phyloP scores from a whole-genome alignment of 257 asterid species.

The Echium plantagineum region DNA sequence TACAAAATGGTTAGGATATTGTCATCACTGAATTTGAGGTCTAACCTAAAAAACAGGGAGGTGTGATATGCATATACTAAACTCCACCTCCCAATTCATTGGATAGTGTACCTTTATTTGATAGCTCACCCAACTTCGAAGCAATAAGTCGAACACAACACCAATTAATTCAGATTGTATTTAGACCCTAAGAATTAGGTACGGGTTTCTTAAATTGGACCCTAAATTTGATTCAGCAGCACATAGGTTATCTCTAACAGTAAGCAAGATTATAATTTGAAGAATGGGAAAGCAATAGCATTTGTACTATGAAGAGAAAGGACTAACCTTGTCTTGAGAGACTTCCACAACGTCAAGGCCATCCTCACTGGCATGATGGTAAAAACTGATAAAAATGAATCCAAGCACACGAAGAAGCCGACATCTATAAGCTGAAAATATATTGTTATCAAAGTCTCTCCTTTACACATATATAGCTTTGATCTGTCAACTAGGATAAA shows the following conservation, averaged over 20 bases:
- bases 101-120: background rate
- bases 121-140: background rate
- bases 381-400: conserved; percentile 81
- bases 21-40: too few relatives aligned
- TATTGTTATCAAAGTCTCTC: conserved; percentile 4
- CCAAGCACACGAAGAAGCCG: conserved; percentile 86
- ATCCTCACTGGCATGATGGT: conserved; percentile 95
- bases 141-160: background rate
- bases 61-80: too few relatives aligned
- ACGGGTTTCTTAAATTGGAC: background rate
- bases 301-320: conserved; percentile 12
- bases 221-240: background rate
- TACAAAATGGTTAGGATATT: too few relatives aligned
- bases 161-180: too few relatives aligned
- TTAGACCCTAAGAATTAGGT: background rate
- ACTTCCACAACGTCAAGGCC: conserved; percentile 44
- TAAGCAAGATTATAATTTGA: background rate
- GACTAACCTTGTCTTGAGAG: conserved; percentile 68
- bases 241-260: background rate
- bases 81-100: too few relatives aligned
- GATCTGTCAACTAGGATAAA: conserved; percentile 2
- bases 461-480: conserved; percentile 2
- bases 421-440: conserved; percentile 77
- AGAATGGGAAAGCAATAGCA: conserved; percentile 4
- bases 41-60: too few relatives aligned